These are phyloP conservation scores for Russula dissimulans DNA, from an alignment of 768 basidiomycete species.

Conservation along the genomic window DNA sequence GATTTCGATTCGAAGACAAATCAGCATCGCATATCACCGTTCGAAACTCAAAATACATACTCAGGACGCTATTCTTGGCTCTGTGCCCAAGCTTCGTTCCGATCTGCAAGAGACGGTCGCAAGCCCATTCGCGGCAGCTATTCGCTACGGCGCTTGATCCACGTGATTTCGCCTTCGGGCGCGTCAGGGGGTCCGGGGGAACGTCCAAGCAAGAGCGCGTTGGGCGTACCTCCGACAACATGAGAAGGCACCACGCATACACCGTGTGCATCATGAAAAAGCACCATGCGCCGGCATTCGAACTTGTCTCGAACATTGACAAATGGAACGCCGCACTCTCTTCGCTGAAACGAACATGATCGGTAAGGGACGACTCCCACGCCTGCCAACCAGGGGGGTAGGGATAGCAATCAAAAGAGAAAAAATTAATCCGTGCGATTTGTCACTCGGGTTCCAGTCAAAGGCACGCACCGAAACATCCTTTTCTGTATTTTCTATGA, in stretches of 20 bases:
- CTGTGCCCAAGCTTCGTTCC: conserved; percentile 34
- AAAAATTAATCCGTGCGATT: not conserved
- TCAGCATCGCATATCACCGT: conserved; percentile 25
- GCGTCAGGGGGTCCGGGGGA: too few species aligned
- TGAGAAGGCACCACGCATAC: conserved; percentile 59
- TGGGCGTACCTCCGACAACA: conserved; percentile 49
- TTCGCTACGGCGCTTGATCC: not conserved
- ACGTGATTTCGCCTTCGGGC: not conserved
- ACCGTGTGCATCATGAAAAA: conserved; percentile 68
- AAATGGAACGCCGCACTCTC: conserved; percentile 60
- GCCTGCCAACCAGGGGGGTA: conserved; percentile 30
- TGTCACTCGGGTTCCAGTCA: not conserved
- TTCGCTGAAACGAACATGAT: conserved; percentile 61
- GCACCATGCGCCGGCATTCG: conserved; percentile 74
- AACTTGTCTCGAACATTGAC: conserved; percentile 71
- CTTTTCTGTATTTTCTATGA: conserved; percentile 12
- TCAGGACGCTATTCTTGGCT: conserved; percentile 35
- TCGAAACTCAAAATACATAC: conserved; percentile 28
- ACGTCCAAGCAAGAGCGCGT: not conserved
- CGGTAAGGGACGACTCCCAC: conserved; percentile 62
- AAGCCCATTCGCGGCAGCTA: conserved; percentile 28
- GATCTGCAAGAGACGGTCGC: conserved; percentile 33
- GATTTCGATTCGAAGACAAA: conserved; percentile 40
- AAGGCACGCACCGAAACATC: conserved; percentile 13
- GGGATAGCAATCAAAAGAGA: not conserved